Conservation (phyloP, 768 basidiomycete genomes). For the Trametes gibbosa region DNA sequence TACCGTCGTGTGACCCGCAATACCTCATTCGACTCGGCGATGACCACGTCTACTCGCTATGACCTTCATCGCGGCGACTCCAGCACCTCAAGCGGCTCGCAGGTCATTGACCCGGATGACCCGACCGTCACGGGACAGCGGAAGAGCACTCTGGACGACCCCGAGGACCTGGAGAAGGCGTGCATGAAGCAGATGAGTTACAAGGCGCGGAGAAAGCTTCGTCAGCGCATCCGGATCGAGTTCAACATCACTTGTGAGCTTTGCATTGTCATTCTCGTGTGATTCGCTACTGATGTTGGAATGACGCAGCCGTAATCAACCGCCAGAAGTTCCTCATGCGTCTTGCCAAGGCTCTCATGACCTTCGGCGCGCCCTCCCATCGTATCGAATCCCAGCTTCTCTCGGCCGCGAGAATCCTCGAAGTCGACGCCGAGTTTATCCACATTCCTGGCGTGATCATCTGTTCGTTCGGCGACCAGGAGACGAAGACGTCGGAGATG, state of each 20-base stretch:
- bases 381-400: constrained; percentile 90
- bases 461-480: constrained; percentile 85
- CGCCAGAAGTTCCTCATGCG: constrained; percentile 86
- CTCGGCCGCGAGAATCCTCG: constrained; percentile 84
- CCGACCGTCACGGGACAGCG: constrained; percentile 61
- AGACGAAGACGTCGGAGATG: constrained; percentile 86
- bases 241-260: constrained; percentile 69
- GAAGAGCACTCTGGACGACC: constrained; percentile 50
- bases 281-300: not conserved
- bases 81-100: constrained; percentile 41
- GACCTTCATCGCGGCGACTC: constrained; percentile 40
- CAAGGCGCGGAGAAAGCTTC: constrained; percentile 61
- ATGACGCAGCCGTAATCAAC: constrained; percentile 60
- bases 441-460: constrained; percentile 81
- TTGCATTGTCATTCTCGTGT: not conserved
- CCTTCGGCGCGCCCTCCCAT: constrained; percentile 90
- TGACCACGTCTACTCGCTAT: constrained; percentile 2
- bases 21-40: constrained; percentile 25
- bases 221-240: constrained; percentile 63
- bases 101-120: constrained; percentile 69
- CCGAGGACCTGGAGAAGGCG: constrained; percentile 60
- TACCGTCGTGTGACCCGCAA: constrained; percentile 7
- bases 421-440: constrained; percentile 89
- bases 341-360: constrained; percentile 85
- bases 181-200: constrained; percentile 65